phyloP scores from a whole-genome alignment of 2,329 filamentous ascomycete species.

The Stachybotrys echinatus region DNA sequence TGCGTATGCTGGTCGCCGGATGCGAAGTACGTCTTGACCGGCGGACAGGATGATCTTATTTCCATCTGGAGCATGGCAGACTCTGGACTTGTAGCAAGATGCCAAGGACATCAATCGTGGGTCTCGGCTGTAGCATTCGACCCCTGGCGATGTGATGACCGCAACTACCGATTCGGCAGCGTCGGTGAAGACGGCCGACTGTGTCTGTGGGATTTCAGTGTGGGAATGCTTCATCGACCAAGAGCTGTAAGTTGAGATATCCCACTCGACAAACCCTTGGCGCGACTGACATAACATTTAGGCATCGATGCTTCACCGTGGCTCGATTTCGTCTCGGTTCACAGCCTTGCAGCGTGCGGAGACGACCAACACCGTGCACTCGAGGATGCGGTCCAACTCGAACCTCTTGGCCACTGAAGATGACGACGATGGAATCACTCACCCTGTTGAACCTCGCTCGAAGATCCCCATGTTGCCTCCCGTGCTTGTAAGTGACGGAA shows the following conservation, averaged over 20 bases:
- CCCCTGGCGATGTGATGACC: slow-evolving; percentile 92
- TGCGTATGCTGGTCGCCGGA: slow-evolving; percentile 98
- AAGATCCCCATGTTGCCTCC: slow-evolving; percentile 83
- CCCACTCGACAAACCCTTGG: too few relatives aligned
- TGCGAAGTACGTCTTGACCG: slow-evolving; percentile 90
- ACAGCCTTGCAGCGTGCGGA: slow-evolving; percentile 49
- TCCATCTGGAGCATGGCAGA: slow-evolving; percentile 93
- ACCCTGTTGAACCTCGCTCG: slow-evolving; percentile 79
- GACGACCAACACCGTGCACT: slow-evolving; percentile 53
- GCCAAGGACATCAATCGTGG: slow-evolving; percentile 94
- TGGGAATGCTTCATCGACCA: slow-evolving; percentile 90
- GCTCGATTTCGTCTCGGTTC: slow-evolving; percentile 47
- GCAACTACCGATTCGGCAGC: slow-evolving; percentile 92
- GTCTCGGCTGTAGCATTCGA: slow-evolving; percentile 92
- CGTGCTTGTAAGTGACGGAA: slow-evolving; percentile 62
- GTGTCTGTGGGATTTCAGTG: slow-evolving; percentile 94
- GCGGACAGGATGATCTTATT: slow-evolving; percentile 91
- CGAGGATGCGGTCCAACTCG: slow-evolving; percentile 66
- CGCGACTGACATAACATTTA: slow-evolving; percentile 2
- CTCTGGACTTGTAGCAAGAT: slow-evolving; percentile 78
- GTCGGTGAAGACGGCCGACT: slow-evolving; percentile 91
- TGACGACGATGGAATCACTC: slow-evolving; percentile 59
- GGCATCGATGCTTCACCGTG: slow-evolving; percentile 34
- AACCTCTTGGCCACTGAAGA: slow-evolving; percentile 39
- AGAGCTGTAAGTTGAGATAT: slow-evolving; percentile 61